Conservation (phyloP, 2,329 filamentous ascomycete species). For the Grosmannia clavigera region DNA sequence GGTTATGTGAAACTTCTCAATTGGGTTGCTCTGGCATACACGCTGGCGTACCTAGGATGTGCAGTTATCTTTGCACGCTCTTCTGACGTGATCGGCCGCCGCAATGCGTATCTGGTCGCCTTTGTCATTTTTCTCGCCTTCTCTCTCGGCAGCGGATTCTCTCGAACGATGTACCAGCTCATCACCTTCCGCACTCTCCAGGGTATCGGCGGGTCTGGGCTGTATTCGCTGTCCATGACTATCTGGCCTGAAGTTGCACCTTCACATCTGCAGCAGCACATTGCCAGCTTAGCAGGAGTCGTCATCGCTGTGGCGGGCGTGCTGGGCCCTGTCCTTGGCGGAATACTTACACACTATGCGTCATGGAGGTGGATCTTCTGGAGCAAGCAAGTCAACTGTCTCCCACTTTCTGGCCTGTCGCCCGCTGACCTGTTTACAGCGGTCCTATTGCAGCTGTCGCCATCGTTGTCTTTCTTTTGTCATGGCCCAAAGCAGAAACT, state of each 20-base stretch:
- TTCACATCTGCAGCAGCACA: slow-evolving; percentile 23
- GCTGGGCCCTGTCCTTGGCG: slow-evolving; percentile 39
- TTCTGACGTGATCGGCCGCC: slow-evolving; percentile 42
- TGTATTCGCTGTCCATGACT: slow-evolving; percentile 46
- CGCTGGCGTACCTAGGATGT: slow-evolving; percentile 43
- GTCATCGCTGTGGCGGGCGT: slow-evolving; percentile 36
- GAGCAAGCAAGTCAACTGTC: slow-evolving; percentile 35
- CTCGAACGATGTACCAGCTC: slow-evolving; percentile 30
- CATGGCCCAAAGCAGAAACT: slow-evolving; percentile 35
- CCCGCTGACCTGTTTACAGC: slow-evolving; percentile 20
- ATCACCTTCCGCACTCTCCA: slow-evolving; percentile 36
- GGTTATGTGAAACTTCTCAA: slow-evolving; percentile 30
- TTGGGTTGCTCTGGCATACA: slow-evolving; percentile 44
- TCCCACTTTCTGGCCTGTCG: neutral
- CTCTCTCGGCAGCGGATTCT: slow-evolving; percentile 41
- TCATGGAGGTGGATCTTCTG: slow-evolving; percentile 46
- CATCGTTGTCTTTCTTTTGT: slow-evolving; percentile 30
- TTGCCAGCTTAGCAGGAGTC: slow-evolving; percentile 35
- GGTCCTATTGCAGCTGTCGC: slow-evolving; percentile 37
- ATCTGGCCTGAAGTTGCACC: slow-evolving; percentile 39
- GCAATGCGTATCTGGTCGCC: slow-evolving; percentile 34
- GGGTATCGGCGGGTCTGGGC: slow-evolving; percentile 38
- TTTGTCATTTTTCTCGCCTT: slow-evolving; percentile 43
- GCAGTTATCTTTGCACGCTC: slow-evolving; percentile 42
- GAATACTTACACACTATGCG: slow-evolving; percentile 34